Evolutionary conservation across 768 basidiomycete species (phyloP).

Genomic region (Rhodocollybia butyracea): DNA sequence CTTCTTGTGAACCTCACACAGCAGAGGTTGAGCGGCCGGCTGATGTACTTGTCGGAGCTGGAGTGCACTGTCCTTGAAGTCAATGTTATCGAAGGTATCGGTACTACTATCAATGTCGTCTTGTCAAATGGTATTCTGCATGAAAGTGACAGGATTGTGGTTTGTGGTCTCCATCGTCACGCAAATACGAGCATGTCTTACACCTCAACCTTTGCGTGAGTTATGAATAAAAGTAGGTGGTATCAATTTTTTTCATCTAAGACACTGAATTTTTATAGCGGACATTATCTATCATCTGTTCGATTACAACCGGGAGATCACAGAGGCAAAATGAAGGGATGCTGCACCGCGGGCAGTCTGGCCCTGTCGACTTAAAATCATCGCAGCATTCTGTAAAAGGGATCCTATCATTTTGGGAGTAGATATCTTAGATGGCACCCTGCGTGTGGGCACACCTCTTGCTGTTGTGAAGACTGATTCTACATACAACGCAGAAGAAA

Average conservation of each 20-base stretch:
- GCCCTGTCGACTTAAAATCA: slow-evolving; percentile 91
- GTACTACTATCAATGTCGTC: too few species aligned
- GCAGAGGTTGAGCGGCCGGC: slow-evolving; percentile 92
- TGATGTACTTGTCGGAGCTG: slow-evolving; percentile 97
- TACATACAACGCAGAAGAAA: slow-evolving; percentile 79
- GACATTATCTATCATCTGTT: slow-evolving; percentile 99
- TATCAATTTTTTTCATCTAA: too few species aligned
- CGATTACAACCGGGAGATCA: slow-evolving; percentile 90
- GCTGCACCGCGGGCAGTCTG: slow-evolving; percentile 94
- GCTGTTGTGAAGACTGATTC: slow-evolving; percentile 92
- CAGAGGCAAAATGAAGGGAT: slow-evolving; percentile 87
- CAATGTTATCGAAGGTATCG: slow-evolving; percentile 98
- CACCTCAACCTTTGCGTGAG: too few species aligned
- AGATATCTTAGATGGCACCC: slow-evolving; percentile 89
- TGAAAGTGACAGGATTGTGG: too few species aligned
- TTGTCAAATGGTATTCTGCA: too few species aligned
- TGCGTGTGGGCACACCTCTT: slow-evolving; percentile 92
- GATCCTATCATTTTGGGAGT: slow-evolving; percentile 98
- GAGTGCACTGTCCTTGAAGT: slow-evolving; percentile 99
- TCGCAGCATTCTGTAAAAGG: slow-evolving; percentile 91
- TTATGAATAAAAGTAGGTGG: too few species aligned
- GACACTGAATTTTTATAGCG: slow-evolving; percentile 55
- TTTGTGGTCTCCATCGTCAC: too few species aligned
- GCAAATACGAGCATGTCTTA: too few species aligned
- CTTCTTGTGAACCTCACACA: slow-evolving; percentile 97